Conservation (phyloP, 2,329 filamentous ascomycete species). For the Nemania sp. region DNA sequence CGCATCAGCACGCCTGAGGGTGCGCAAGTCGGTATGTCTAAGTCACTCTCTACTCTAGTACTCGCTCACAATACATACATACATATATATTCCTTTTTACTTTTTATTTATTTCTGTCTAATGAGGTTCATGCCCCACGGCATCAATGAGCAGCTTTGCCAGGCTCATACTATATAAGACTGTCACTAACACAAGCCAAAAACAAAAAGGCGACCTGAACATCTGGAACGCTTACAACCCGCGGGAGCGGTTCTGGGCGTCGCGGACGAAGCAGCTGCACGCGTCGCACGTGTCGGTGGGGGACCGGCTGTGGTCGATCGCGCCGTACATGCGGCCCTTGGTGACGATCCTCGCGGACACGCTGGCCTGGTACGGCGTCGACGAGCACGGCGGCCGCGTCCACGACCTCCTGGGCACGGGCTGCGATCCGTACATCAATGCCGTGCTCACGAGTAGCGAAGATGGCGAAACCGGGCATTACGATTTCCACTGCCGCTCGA, state of each 20-base stretch:
- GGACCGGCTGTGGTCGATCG: slow-evolving; percentile 75
- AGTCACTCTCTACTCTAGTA: too few species aligned
- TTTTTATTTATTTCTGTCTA: too few species aligned
- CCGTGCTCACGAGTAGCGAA: slow-evolving; percentile 55
- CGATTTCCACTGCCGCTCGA: slow-evolving; percentile 84
- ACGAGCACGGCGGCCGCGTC: slow-evolving; percentile 66
- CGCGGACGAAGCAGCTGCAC: slow-evolving; percentile 77
- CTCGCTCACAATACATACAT: too few species aligned
- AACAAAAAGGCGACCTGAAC: slow-evolving; percentile 68
- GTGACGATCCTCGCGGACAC: slow-evolving; percentile 71
- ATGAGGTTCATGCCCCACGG: too few species aligned
- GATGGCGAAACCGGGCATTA: slow-evolving; percentile 46
- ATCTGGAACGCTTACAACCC: slow-evolving; percentile 79
- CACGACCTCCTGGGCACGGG: slow-evolving; percentile 83
- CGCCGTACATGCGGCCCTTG: slow-evolving; percentile 77
- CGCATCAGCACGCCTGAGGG: slow-evolving; percentile 76
- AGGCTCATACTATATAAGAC: too few species aligned
- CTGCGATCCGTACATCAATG: slow-evolving; percentile 83
- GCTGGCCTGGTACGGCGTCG: slow-evolving; percentile 62
- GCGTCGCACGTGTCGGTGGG: slow-evolving; percentile 71
- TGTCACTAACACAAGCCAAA: neutral
- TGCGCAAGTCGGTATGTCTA: slow-evolving; percentile 70
- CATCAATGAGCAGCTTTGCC: too few species aligned
- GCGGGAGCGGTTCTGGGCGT: slow-evolving; percentile 80
- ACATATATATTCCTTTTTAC: too few species aligned